Base-by-base conservation (phyloP, 495 filamentous ascomycete species). In the Tuber indicum region DNA sequence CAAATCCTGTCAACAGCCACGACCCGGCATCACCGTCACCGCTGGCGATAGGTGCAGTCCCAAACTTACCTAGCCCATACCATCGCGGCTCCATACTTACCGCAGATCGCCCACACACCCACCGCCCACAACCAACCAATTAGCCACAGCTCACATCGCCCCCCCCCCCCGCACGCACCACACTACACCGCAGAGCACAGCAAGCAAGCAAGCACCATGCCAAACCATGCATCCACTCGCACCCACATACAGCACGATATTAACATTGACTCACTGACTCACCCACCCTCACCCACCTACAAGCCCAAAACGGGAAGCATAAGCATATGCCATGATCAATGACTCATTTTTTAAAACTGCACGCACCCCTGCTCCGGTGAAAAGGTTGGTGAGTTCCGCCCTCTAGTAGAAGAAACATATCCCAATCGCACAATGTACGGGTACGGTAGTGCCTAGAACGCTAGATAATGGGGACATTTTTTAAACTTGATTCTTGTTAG, bases 291-390 rank as follows among this genome's bases (percentile, higher is more conserved):
- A 32, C 58, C 58, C 26, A 19, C 58, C 26, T 26, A 12, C n/a
- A 16, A 62, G 26, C 52, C 52, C 52, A 62, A 62, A 62, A 32
- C 52, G 52, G 58, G 58, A 66, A 66, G 58, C n/a, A 26, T 16
- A 66, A 66, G 58, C 26, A 66, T 66, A 36, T 66, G 58, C 58
- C 26, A 66, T 36, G 58, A 66, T 66, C 58, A 66, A 66, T 66
- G 58, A 66, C 58, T 66, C 58, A 66, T 66, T 66, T 66, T 12
- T 19, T 12, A 62, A 36, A 66, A 36, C 58, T 8, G 26, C 58
- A 66, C 26, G 14, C 58, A 66, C 58, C 58, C 58, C 26, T 66
- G 58, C 26, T 17, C 4, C 58, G 26, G 58, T 36, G 58, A 36
- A 19, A 58, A 36, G 5, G 26, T 19, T 66, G 26, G 26, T 36